These are phyloP conservation scores for Diplodia intermedia DNA, from an alignment of 2,329 filamentous ascomycete genomes.

Conservation along the genomic window DNA sequence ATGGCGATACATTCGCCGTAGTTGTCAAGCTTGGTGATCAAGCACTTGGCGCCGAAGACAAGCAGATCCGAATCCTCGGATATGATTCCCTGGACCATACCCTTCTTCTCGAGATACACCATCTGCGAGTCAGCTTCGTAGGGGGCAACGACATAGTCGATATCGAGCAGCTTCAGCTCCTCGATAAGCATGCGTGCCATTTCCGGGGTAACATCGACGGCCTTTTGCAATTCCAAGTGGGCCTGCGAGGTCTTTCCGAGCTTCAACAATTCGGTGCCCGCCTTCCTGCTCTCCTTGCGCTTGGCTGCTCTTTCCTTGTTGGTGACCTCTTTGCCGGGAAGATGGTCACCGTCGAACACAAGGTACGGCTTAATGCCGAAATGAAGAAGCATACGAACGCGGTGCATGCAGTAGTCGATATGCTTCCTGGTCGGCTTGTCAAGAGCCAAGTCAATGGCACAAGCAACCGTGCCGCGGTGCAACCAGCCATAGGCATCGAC, in stretches of 20 bases:
- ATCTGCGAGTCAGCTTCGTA: slow-evolving; percentile 98
- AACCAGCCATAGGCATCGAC: slow-evolving; percentile 99
- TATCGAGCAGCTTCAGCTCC: slow-evolving; percentile 78
- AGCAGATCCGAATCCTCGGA: slow-evolving; percentile 96
- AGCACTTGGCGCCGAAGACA: slow-evolving; percentile 89
- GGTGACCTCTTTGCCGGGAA: slow-evolving; percentile 90
- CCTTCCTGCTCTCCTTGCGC: slow-evolving; percentile 76
- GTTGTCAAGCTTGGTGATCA: slow-evolving; percentile 93
- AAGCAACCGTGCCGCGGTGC: slow-evolving; percentile 88
- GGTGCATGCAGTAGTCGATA: slow-evolving; percentile 87
- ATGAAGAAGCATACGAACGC: slow-evolving; percentile 91
- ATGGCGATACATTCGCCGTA: slow-evolving; percentile 94
- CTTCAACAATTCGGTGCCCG: slow-evolving; percentile 79
- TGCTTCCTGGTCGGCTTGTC: slow-evolving; percentile 90
- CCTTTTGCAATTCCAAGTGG: slow-evolving; percentile 87
- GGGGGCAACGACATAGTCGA: slow-evolving; percentile 91
- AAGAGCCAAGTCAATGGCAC: slow-evolving; percentile 87
- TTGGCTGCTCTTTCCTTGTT: slow-evolving; percentile 78
- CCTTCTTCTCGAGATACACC: slow-evolving; percentile 87
- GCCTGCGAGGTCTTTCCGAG: slow-evolving; percentile 83
- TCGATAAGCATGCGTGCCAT: slow-evolving; percentile 95
- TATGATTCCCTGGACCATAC: slow-evolving; percentile 83
- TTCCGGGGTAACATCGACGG: slow-evolving; percentile 91
- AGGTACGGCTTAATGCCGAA: slow-evolving; percentile 94
- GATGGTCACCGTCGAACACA: slow-evolving; percentile 93